phyloP scores from a whole-genome alignment of 805 yeast genomes.

The Brettanomyces custersianus region DNA sequence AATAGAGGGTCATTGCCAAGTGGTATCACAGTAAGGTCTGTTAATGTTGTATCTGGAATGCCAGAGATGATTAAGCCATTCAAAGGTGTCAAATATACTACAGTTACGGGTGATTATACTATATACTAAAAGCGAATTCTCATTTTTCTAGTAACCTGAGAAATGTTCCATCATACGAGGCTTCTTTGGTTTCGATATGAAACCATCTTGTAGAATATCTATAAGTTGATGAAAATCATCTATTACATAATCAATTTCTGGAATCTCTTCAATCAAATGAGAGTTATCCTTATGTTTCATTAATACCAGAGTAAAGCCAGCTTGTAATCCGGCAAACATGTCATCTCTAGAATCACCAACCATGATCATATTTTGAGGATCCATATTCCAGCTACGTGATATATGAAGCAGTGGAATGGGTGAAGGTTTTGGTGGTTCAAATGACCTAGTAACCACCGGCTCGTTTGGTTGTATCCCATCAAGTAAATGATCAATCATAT shows the following conservation, averaged over 20 bases:
- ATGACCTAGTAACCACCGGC: constrained; percentile 53
- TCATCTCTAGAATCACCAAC: constrained; percentile 71
- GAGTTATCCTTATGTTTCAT: constrained; percentile 43
- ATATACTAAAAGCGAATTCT: not conserved
- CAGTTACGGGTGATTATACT: constrained; percentile 47
- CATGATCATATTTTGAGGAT: constrained; percentile 46
- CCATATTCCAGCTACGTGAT: constrained; percentile 31
- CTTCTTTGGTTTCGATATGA: constrained; percentile 14
- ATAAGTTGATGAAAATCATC: constrained; percentile 30
- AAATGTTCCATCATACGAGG: not conserved
- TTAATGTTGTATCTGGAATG: constrained; percentile 49
- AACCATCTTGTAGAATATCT: constrained; percentile 27
- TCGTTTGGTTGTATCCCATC: constrained; percentile 28
- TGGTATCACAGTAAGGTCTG: constrained; percentile 58
- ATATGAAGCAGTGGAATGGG: constrained; percentile 56
- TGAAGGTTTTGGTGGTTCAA: constrained; percentile 60
- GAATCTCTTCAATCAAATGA: constrained; percentile 29
- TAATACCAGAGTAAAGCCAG: constrained; percentile 52
- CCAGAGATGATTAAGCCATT: constrained; percentile 63
- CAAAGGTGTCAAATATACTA: constrained; percentile 82
- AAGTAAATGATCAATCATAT: constrained; percentile 37
- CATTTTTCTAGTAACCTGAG: not conserved
- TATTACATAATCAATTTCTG: constrained; percentile 28
- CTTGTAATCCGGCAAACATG: constrained; percentile 52
- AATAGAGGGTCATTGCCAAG: constrained; percentile 69